Conservation (phyloP, 1,284 basidiomycete species). For the Ceratobasidium sp. region DNA sequence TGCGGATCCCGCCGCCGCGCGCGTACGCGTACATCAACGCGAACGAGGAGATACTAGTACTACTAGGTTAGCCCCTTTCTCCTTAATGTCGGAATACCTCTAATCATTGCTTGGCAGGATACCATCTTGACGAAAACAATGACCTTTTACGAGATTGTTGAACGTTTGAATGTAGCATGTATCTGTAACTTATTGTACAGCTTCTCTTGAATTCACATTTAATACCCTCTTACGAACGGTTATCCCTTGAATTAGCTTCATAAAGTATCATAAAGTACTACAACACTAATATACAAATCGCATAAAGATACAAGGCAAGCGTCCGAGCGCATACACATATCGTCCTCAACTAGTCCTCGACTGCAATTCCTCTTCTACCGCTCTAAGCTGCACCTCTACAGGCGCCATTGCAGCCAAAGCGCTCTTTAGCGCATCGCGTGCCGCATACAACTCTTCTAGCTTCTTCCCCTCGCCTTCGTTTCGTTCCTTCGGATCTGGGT, state of each 20-base stretch:
- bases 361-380: constrained; percentile 28
- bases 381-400: constrained; percentile 25
- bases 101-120: constrained; percentile 11
- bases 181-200: too few relatives aligned
- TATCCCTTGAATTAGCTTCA: too few relatives aligned
- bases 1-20: constrained; percentile 47
- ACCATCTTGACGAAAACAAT: constrained; percentile 43
- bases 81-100: not conserved
- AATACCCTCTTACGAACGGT: too few relatives aligned
- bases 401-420: constrained; percentile 38
- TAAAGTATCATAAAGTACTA: not conserved
- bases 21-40: constrained; percentile 2
- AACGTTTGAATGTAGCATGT: too few relatives aligned
- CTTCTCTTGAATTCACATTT: too few relatives aligned
- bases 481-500: constrained; percentile 11
- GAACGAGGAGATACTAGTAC: constrained; percentile 20
- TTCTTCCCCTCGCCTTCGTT: not conserved
- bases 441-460: constrained; percentile 19
- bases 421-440: constrained; percentile 29
- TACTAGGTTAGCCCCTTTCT: not conserved
- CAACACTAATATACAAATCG: not conserved
- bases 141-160: too few relatives aligned
- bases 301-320: not conserved
- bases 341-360: not conserved
- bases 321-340: constrained; percentile 3